Conservation (phyloP, 306 rosid genomes). For the Prinsepia uniflora region DNA sequence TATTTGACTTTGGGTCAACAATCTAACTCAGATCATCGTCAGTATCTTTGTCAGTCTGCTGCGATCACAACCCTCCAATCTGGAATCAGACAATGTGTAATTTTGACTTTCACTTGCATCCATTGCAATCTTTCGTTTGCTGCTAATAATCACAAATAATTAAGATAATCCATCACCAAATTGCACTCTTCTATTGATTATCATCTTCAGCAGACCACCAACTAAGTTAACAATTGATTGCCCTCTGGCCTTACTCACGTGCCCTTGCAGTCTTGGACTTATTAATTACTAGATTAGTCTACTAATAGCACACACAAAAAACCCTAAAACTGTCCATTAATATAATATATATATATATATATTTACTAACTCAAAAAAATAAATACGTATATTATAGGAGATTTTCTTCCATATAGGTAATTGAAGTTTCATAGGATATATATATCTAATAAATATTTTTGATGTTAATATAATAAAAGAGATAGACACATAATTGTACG, state of each 20-base stretch:
- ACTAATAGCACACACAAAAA: conserved; percentile 40
- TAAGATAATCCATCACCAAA: background rate
- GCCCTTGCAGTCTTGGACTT: conserved; percentile 42
- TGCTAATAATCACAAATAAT: conserved; percentile 18
- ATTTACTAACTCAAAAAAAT: conserved; percentile 47
- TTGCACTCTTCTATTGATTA: conserved; percentile 22
- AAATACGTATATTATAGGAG: no score
- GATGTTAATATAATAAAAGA: no score
- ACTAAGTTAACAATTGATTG: conserved; percentile 31
- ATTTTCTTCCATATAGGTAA: background rate
- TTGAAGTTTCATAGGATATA: no score
- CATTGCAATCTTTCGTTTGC: conserved; percentile 10
- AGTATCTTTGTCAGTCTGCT: conserved; percentile 69
- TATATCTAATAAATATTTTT: no score
- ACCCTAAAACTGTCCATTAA: background rate
- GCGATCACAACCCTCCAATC: conserved; percentile 74
- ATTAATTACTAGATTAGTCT: conserved; percentile 21
- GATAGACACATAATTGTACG: no score
- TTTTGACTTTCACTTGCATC: conserved; percentile 72
- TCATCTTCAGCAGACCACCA: conserved; percentile 39
- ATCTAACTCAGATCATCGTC: conserved; percentile 38
- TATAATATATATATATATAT: conserved; percentile 20
- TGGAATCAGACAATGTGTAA: conserved; percentile 58
- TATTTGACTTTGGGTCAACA: conserved; percentile 16
- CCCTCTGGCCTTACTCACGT: conserved; percentile 42